phyloP scores from a whole-genome alignment of 352 stramenopile species.

The Globisporangium camurandrum region DNA sequence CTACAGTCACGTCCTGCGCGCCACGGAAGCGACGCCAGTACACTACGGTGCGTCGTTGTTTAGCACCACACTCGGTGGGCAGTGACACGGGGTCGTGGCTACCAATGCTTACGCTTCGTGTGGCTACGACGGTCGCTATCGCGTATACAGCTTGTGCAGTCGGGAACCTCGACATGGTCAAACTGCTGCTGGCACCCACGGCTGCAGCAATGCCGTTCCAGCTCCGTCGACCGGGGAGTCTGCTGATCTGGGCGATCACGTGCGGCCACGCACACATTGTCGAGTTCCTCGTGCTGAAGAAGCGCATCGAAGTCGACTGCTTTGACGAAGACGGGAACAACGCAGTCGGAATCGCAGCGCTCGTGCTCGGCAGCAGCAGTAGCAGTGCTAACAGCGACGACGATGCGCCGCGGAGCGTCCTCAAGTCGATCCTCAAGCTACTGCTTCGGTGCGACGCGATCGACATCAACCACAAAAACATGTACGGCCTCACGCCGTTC shows the following conservation, averaged over 20 bases:
- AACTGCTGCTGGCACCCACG: conserved; percentile 32
- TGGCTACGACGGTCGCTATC: neutral
- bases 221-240: conserved; percentile 29
- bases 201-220: conserved; percentile 10
- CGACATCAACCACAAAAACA: conserved; percentile 73
- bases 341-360: conserved; percentile 37
- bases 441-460: conserved; percentile 19
- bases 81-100: no score
- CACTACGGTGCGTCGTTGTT: conserved; percentile 51
- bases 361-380: conserved; percentile 19
- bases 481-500: conserved; percentile 47
- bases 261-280: conserved; percentile 27
- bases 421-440: conserved; percentile 22
- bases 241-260: conserved; percentile 65
- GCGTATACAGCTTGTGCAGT: conserved; percentile 26
- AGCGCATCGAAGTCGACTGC: conserved; percentile 39
- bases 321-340: conserved; percentile 76
- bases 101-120: neutral
- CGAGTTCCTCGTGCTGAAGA: conserved; percentile 39
- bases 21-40: conserved; percentile 47
- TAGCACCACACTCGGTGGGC: no score
- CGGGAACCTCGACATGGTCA: conserved; percentile 49
- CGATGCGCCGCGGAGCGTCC: conserved; percentile 1
- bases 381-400: neutral
- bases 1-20: conserved; percentile 40